Conservation (phyloP, 495 filamentous ascomycete species). For the Cercophora sp. region DNA sequence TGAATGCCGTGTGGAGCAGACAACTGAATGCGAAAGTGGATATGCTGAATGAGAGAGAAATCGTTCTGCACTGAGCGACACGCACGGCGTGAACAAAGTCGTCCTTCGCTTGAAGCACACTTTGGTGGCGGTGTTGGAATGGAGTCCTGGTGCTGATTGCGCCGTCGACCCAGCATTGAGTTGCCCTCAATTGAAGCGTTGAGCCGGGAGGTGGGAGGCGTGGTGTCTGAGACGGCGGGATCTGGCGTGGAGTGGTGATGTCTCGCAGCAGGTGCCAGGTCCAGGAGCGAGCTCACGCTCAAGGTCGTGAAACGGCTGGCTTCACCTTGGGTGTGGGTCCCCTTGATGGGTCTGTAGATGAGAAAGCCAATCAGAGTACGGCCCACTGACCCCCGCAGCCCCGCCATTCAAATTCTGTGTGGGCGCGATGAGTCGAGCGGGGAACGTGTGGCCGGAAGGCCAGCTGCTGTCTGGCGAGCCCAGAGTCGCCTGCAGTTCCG, state of each 20-base stretch:
- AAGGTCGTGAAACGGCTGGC: not conserved
- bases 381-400: slow-evolving; percentile 9
- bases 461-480: not conserved
- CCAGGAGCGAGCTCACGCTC: not conserved
- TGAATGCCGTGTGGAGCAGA: not conserved
- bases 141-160: too few relatives aligned
- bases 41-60: too few relatives aligned
- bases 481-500: slow-evolving; percentile 14
- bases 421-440: slow-evolving; percentile 6
- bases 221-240: not conserved
- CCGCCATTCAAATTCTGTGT: slow-evolving; percentile 8
- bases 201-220: not conserved
- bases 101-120: too few relatives aligned
- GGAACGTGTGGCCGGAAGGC: not conserved
- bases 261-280: not conserved
- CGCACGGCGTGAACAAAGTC: too few relatives aligned
- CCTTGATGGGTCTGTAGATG: too few relatives aligned
- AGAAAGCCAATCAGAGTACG: not conserved
- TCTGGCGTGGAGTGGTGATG: not conserved
- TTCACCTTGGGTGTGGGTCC: too few relatives aligned
- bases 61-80: too few relatives aligned
- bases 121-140: too few relatives aligned
- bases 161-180: too few relatives aligned
- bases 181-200: too few relatives aligned
- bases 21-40: too few relatives aligned